Evolutionary conservation across 78 protist species (phyloP).

Genomic region (Cavenderia fasciculata): DNA sequence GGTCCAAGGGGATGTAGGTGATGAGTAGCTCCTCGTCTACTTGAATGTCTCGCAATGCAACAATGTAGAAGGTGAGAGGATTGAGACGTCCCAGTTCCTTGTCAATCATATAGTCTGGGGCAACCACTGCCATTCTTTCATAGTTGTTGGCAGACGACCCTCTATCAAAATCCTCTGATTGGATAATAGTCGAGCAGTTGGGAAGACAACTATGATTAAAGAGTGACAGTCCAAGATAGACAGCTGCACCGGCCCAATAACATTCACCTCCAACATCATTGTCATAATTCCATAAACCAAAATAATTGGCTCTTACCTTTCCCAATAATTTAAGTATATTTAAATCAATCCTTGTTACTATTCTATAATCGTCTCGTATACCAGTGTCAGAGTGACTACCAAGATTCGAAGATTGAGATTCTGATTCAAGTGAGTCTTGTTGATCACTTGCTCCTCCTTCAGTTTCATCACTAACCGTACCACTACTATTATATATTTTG

Average conservation of each 20-base stretch:
- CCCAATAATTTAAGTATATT: constrained; percentile 31
- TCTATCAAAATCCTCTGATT: neutral
- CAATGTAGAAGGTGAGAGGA: constrained; percentile 16
- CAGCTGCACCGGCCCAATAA: constrained; percentile 63
- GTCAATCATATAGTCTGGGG: neutral
- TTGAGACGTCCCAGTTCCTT: neutral
- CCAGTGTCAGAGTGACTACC: too few species aligned
- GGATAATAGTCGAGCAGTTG: constrained; percentile 41
- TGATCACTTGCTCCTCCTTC: neutral
- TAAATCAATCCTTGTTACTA: neutral
- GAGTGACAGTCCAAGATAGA: constrained; percentile 35
- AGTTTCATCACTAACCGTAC: constrained; percentile 20
- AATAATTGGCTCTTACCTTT: constrained; percentile 57
- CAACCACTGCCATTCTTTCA: neutral
- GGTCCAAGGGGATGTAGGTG: constrained; percentile 58
- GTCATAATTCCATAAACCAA: constrained; percentile 37
- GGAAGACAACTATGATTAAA: constrained; percentile 65
- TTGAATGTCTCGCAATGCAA: constrained; percentile 24
- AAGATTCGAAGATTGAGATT: too few species aligned
- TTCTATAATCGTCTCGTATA: too few species aligned
- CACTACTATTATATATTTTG: neutral
- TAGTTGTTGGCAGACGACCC: neutral
- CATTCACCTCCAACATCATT: neutral
- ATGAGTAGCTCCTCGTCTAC: constrained; percentile 12
- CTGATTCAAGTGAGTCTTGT: neutral